Evolutionary conservation across 805 yeast species (phyloP), one percentile per base, ranked within the genome.

Genomic region (Candida lessepsii): DNA sequence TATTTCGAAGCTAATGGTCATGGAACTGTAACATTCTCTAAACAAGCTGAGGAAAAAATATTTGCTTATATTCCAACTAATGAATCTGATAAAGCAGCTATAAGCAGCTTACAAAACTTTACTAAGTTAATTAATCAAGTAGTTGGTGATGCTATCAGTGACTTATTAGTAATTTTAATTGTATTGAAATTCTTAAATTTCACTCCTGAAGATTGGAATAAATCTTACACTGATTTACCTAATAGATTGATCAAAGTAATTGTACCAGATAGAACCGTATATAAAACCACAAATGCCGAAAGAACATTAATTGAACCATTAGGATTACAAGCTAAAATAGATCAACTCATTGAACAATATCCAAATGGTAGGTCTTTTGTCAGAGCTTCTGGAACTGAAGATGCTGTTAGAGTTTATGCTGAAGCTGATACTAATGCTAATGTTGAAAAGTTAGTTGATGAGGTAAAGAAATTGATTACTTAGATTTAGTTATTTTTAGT

Each of bases 1-100:
- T 93, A 93, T 64, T 93, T 93, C 53, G 99, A 93, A 67, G 99
- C 99, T 39, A 93, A 93, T 58, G 99, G 99, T n/a, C 99, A 93
- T 58, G 99, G 99, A 10, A 93, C 99, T 0, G 95, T 91, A 5
- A 70, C 88, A 15, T 93, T 93, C 58, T 79, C 86, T 4, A 72
- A 78, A 1, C 61, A 65, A 13, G 67, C 68, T 5, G 69, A 78
- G 42, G 52, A 53, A 2, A 53, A 53, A 8, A 62, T 70, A 25
- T 65, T 63, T 39, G 49, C 38, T 16, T 60, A 62, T 36, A 48
- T 58, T 24, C 64, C 78, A 2, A 23, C 39, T 3, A 56, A 69
- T 7, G 71, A 71, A 4, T 68, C 66, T 14, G 80, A 80, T 49
- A 57, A 58, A 31, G 54, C 67, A 15, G 76, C 85, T 1, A 63